Base-by-base conservation (phyloP, 441 rosid genomes). In the Daphne laureola region DNA sequence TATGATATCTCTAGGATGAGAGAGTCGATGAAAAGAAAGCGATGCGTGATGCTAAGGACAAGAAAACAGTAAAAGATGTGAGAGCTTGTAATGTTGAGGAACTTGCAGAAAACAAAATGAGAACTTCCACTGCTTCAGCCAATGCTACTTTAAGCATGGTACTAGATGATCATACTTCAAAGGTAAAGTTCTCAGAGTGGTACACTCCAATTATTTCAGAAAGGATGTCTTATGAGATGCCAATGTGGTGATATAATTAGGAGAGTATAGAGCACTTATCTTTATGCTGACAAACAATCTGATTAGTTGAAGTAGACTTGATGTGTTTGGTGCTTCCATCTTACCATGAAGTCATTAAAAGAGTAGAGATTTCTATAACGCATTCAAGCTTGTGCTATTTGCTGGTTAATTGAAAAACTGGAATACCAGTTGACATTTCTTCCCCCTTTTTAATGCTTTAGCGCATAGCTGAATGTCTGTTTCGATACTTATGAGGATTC, bases 111-210 rank as follows among this genome's bases (percentile, higher is more conserved):
- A 62, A 26, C 59, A 70, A 69, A 70, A 49, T 68, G 47, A 63
- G 54, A 52, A 54, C 42, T 41, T 46, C 57, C 14, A 23, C 26
- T 60, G 64, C 51, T 57, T 70, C 71, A 63, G 61, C 62, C 47
- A 59, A 55, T 69, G 72, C 61, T 54, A 45, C 65, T 58, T 55
- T 66, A 31, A 65, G 63, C 58, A 61, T 50, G 49, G 58, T 55
- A 58, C 35, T 58, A 62, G 77, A 78, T 68, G 71, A 59, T 56
- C 38, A 69, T 74, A 72, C 66, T 57, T 54, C 67, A 48, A 72
- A 82, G 96, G 98, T 86, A 86, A 46, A 55, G 46, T 21, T 66
- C 42, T 51, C 27, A 31, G 42, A 53, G 47, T 46, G 40, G n/a
- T 51, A 48, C 61, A 36, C 27, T 47, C 16, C 25, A 36, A 31